Evolutionary conservation across 768 basidiomycete species (phyloP).

Genomic region (Lactifluus pinguis): DNA sequence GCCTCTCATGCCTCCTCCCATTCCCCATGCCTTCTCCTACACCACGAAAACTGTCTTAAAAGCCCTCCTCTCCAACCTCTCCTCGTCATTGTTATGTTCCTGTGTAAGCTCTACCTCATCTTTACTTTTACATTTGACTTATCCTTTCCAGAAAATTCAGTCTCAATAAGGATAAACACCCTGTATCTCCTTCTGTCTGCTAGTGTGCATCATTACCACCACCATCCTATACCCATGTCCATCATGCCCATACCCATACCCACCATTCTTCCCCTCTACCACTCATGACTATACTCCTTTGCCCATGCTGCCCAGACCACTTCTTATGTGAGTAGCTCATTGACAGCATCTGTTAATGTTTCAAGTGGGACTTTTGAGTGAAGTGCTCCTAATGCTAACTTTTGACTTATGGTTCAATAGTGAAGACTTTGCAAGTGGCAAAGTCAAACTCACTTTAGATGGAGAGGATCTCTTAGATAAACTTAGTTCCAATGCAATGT

Average conservation of each 20-base stretch:
- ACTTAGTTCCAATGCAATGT: no score
- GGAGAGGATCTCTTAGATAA: no score
- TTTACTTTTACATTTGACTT: background rate
- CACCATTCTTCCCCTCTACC: conserved; percentile 17
- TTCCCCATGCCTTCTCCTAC: no score
- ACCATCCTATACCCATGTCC: background rate
- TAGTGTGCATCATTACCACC: conserved; percentile 25
- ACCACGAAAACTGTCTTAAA: conserved; percentile 26
- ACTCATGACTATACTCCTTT: conserved; percentile 51
- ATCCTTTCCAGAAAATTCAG: conserved; percentile 5
- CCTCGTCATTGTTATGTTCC: conserved; percentile 43
- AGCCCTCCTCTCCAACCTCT: conserved; percentile 22
- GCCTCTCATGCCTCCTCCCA: no score
- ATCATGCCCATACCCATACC: background rate
- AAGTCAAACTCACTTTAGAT: no score
- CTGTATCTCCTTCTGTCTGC: conserved; percentile 51
- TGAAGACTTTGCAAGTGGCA: no score
- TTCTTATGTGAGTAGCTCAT: no score
- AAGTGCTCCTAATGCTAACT: no score
- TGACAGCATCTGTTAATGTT: no score
- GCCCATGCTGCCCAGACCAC: conserved; percentile 63
- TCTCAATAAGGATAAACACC: background rate
- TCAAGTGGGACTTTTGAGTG: no score
- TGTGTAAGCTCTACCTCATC: background rate
- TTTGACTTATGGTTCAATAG: no score